These are phyloP conservation scores for Solanum habrochaites DNA, from an alignment of 257 asterid genomes.

Conservation along the genomic window DNA sequence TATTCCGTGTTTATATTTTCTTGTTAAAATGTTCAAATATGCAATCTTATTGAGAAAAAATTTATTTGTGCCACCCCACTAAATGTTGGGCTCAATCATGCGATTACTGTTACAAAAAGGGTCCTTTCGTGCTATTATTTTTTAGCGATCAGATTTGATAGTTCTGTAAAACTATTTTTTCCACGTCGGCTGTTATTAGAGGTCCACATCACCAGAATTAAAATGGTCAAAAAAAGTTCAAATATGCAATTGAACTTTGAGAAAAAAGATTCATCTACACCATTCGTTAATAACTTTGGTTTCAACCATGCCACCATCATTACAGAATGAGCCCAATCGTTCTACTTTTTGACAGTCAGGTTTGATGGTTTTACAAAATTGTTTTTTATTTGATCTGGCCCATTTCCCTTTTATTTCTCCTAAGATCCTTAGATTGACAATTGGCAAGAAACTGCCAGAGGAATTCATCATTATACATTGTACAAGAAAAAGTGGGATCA, in stretches of 20 bases:
- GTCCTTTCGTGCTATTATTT: background rate
- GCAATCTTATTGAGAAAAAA: background rate
- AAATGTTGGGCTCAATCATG: background rate
- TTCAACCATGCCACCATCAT: background rate
- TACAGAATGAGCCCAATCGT: background rate
- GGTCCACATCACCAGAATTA: background rate
- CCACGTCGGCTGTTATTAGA: background rate
- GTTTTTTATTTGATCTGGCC: background rate
- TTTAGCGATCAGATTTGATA: too few relatives aligned
- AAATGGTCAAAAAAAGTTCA: background rate
- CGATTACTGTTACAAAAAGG: background rate
- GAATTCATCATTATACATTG: background rate
- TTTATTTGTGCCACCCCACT: background rate
- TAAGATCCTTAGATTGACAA: background rate
- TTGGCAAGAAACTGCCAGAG: background rate
- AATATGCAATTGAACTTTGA: too few relatives aligned
- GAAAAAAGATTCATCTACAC: background rate
- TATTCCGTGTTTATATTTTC: background rate
- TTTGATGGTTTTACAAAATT: background rate
- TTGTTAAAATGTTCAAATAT: background rate
- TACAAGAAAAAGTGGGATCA: background rate
- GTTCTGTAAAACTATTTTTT: background rate
- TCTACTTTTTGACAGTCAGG: background rate
- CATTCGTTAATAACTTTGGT: background rate
- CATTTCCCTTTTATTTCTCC: background rate